Evolutionary conservation across 257 asterid species (phyloP), one percentile per base, ranked within the genome.

Genomic region (Cordia subcordata): DNA sequence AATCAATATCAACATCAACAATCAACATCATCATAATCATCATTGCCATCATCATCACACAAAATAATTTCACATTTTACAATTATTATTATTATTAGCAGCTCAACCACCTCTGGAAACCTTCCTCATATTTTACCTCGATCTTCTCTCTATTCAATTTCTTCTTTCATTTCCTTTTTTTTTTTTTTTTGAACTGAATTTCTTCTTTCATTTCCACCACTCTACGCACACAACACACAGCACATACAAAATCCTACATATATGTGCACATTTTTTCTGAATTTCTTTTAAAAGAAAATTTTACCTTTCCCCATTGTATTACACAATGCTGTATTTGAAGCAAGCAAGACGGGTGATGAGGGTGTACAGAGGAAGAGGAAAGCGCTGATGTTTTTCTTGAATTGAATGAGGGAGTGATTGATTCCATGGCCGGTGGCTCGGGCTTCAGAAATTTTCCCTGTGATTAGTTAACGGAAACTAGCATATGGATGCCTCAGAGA

Each of bases 351-450:
- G 35, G 47, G 47, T 42, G 47, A 42, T 42, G 47, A 42, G 47
- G 47, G 47, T 42, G 15, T 10, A 10, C 10, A 42, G 47, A 42
- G 47, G 15, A 3, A 42, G 47, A 42, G 47, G 47, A 42, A 42
- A 42, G 47, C 15, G 12, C 3, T 42, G 15, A 42, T 2, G 4
- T 10, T 42, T 42, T 10, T 42, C 22, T 67, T 71, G 14, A 42
- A 42, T 81, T 77, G 80, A 80, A 42, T 85, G 96, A 75, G 72
- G 79, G 90, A 78, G 84, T 85, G 85, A 79, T 85, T 85, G 86
- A 65, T 79, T 83, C 94, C 96, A 93, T 93, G 77, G 97, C 96
- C 85, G 44, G 83, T 65, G 79, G 96, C 95, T 85, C 90, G 95
- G 95, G 47, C 47, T 42, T 42, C 12, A 42, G 63, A n/a, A n/a